Evolutionary conservation across 257 asterid genomes (phyloP), one percentile per base, ranked within the genome.

Genomic region (Solanum sitiens): DNA sequence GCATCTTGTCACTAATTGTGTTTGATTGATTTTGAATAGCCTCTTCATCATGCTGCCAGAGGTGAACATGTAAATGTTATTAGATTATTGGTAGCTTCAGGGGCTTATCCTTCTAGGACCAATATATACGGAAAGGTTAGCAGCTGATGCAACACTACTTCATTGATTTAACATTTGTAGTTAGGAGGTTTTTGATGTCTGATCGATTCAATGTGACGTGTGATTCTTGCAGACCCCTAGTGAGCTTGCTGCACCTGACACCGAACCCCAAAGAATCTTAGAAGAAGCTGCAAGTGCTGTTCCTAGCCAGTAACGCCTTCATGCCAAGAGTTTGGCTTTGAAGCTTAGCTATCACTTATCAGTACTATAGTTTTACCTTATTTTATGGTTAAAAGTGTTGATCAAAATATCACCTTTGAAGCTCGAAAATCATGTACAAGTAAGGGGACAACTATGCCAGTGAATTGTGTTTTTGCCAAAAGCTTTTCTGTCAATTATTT

Each of bases 41-140:
- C 98, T 87, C 98, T 96, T 72, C 98, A 95, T 88, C 96, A 95
- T 92, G 98, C 98, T 86, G 98, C 96, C 63, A 92, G 98, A 90
- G 98, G 98, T 4, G 98, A 96, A 89, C 93, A 93, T 80, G 91
- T 61, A 71, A 88, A 89, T 89, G 93, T 91, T 42, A 83, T 96
- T 39, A 89, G 91, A 72, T 85, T 96, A 88, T 89, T 95, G 92
- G 91, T 94, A 40, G 88, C 93, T 76, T 88, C 88, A 65, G 98
- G 98, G 79, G 94, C 98, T 79, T 94, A 94, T 83, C 98, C 92
- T 21, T 87, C 92, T 11, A 89, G 8, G 90, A 86, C 83, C 86
- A 95, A 95, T 89, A 61, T 89, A 20, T 91, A 94, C 12, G 97
- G 94, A 30, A 94, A 92, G 97, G 98, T 95, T 86, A 45, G 89